Evolutionary conservation across 257 asterid species (phyloP).

Genomic region (Linderniella brevidens): DNA sequence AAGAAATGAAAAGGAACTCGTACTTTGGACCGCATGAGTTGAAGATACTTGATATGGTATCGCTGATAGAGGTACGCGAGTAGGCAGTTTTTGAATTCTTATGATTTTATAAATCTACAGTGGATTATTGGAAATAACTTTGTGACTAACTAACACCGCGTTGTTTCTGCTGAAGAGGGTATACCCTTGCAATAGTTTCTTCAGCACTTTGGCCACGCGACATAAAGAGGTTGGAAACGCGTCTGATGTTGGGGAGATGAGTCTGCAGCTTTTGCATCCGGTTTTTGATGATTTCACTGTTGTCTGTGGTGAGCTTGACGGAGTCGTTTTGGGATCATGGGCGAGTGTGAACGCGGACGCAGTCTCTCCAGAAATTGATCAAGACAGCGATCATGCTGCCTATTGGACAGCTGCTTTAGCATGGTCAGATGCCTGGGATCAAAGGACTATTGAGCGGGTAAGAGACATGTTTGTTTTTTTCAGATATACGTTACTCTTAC

Average conservation of each 20-base stretch:
- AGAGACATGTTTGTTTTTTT: slow-evolving; percentile 18
- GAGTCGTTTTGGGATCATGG: slow-evolving; percentile 90
- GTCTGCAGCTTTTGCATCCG: slow-evolving; percentile 43
- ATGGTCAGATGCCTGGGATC: slow-evolving; percentile 98
- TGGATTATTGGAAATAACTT: slow-evolving; percentile 15
- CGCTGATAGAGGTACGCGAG: slow-evolving; percentile 62
- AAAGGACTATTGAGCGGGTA: slow-evolving; percentile 75
- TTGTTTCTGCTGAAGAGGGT: slow-evolving; percentile 58
- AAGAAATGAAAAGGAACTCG: slow-evolving; percentile 51
- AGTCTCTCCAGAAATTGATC: slow-evolving; percentile 47
- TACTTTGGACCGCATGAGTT: slow-evolving; percentile 68
- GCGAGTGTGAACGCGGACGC: slow-evolving; percentile 35
- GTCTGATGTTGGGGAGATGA: slow-evolving; percentile 25
- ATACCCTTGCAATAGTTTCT: slow-evolving; percentile 85
- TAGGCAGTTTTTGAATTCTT: not conserved
- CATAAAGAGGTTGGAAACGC: slow-evolving; percentile 31
- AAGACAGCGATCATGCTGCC: slow-evolving; percentile 57
- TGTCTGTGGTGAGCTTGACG: slow-evolving; percentile 85
- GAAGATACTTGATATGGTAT: slow-evolving; percentile 61
- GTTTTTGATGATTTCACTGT: slow-evolving; percentile 27
- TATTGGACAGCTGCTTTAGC: slow-evolving; percentile 93
- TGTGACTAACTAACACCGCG: slow-evolving; percentile 25
- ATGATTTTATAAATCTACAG: slow-evolving; percentile 2
- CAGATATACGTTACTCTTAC: not conserved
- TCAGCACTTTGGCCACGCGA: slow-evolving; percentile 42